A percentile compares a stretch with the other conserved stretches of the same genome.
These are phyloP conservation scores for Cymodocea nodosa DNA, from an alignment of 116 monocot species.

Conservation along the genomic window DNA sequence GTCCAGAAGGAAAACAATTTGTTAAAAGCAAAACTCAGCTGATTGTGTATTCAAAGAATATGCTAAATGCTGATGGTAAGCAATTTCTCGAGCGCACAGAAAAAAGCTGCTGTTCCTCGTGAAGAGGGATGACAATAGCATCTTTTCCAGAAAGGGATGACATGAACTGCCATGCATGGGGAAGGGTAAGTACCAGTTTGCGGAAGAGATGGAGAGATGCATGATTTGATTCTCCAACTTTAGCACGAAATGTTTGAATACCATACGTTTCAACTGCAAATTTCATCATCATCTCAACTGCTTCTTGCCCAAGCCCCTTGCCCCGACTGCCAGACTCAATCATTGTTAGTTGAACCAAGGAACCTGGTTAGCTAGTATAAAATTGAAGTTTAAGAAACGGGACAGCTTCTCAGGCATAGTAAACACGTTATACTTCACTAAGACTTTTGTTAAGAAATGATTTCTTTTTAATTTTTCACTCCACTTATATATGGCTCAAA, in stretches of 20 bases:
- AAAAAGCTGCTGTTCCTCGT: too few relatives aligned
- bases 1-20: slow-evolving; percentile 6
- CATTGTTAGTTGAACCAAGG: neutral
- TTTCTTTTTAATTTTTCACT: too few relatives aligned
- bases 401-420: too few relatives aligned
- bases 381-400: neutral
- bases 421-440: too few relatives aligned
- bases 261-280: slow-evolving; percentile 53
- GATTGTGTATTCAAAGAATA: too few relatives aligned
- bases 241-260: slow-evolving; percentile 62
- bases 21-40: neutral
- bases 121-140: too few relatives aligned
- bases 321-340: slow-evolving; percentile 38
- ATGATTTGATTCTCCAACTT: slow-evolving; percentile 70
- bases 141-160: too few relatives aligned
- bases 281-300: slow-evolving; percentile 77
- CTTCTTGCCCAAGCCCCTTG: slow-evolving; percentile 78
- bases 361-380: neutral
- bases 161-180: neutral
- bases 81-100: too few relatives aligned
- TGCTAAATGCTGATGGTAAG: too few relatives aligned
- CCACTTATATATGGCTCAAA: too few relatives aligned
- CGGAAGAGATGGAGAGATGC: slow-evolving; percentile 70
- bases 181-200: slow-evolving; percentile 47
- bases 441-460: too few relatives aligned